Base-by-base conservation (phyloP, 2,329 filamentous ascomycete genomes). In the Fusarium continuum region DNA sequence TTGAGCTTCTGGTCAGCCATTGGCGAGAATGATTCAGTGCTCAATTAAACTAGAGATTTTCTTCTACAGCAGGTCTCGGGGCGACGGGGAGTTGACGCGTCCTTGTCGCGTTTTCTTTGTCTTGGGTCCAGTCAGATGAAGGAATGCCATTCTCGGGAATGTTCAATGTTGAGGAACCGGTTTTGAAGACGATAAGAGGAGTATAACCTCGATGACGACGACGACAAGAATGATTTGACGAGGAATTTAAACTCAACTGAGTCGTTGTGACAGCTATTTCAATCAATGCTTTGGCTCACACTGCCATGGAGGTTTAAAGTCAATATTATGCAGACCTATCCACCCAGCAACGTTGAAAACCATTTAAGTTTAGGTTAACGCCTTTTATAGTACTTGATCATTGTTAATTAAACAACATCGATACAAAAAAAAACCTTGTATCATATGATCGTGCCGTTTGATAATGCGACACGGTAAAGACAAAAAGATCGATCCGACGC, bases 401-500 rank as follows among this genome's bases (percentile, higher is more conserved):
- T n/a, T n/a, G n/a, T n/a, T n/a, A n/a, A n/a, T n/a, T n/a, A n/a
- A n/a, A n/a, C n/a, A n/a, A n/a, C n/a, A n/a, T n/a, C n/a, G n/a
- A n/a, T n/a, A n/a, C n/a, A n/a, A n/a, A n/a, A n/a, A n/a, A n/a
- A n/a, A n/a, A n/a, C n/a, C n/a, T n/a, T n/a, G n/a, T n/a, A n/a
- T n/a, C n/a, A n/a, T n/a, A n/a, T n/a, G n/a, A n/a, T n/a, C n/a
- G n/a, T n/a, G n/a, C n/a, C n/a, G n/a, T n/a, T n/a, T n/a, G n/a
- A n/a, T n/a, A n/a, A 17, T 7, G 13, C 22, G 7, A 13, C 2
- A 2, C 0, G 2, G 1, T 11, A 17, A 11, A 10, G 2, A n/a
- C 44, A 63, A 58, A 69, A 56, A 47, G 3, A 11, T 47, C 45
- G 64, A 61, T 34, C 17, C 67, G 64, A 69, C 67, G 57, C 59